Base-by-base conservation (phyloP, 208 protist genomes). In the Trypanosoma caninum region DNA sequence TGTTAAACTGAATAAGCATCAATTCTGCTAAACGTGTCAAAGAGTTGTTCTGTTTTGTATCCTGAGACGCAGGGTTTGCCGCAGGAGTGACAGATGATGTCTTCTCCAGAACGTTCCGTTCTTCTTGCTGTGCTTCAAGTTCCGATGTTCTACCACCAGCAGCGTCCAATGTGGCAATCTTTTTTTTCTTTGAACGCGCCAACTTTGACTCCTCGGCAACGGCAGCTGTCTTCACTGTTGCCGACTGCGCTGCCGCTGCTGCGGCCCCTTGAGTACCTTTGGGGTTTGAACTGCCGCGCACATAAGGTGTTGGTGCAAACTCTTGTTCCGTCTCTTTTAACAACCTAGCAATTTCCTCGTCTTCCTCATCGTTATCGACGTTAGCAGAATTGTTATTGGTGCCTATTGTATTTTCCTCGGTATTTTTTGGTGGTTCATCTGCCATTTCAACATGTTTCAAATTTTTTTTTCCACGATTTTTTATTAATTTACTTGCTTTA, bases 1-100 rank as follows among this genome's bases (percentile, higher is more conserved):
- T 90, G 67, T 84, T 91, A 59, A 90, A 88, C 72, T 93, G 87
- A 52, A 57, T 78, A 51, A 93, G 54, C 82, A 93, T 90, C 5
- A 93, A 62, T 54, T 88, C 80, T 2, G 82, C 77, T 0, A 93
- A 67, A 16, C 81, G 74, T 9, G 40, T 46, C 16, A 93, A 70
- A 28, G 68, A 71, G 27, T 80, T 69, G 18, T 61, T 68, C 44
- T 50, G 51, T 34, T 22, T 37, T 54, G 20, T 41, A 33, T 53
- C 52, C 18, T 50, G 31, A 20, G 37, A 25, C 25, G 45, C 20
- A 25, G 41, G 50, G 13, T 47, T 47, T 1, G 58, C 46, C 18
- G 51, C 50, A 35, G 48, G n/a, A 20, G 8, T 20, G 27, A 6
- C 34, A 2, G n/a, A n/a, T n/a, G n/a, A n/a, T n/a, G n/a, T n/a